Evolutionary conservation across 495 filamentous ascomycete species (phyloP).

Genomic region (Penicillium longicatenatum): DNA sequence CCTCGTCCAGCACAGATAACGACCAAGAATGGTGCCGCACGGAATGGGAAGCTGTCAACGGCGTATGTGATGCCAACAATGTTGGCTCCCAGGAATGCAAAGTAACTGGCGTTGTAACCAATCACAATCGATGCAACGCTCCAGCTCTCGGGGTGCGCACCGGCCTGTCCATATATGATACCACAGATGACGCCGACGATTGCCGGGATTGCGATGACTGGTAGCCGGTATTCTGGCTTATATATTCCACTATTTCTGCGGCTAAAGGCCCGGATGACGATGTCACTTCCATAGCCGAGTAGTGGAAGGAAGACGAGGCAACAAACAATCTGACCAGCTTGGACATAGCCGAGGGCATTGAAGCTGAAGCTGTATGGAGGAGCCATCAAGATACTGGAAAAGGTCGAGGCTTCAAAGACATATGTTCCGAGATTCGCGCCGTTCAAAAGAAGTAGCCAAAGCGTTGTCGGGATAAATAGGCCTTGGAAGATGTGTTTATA

Average conservation of each 20-base stretch:
- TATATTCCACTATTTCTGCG: conserved; percentile 18
- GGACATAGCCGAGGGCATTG: conserved; percentile 24
- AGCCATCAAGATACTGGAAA: conserved; percentile 16
- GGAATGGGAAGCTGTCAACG: conserved; percentile 26
- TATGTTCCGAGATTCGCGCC: conserved; percentile 26
- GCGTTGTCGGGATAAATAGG: conserved; percentile 21
- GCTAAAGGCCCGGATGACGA: conserved; percentile 15
- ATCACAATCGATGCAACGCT: conserved; percentile 18
- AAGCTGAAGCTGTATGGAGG: conserved; percentile 23
- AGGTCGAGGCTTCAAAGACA: conserved; percentile 24
- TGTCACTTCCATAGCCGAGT: conserved; percentile 28
- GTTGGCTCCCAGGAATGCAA: conserved; percentile 26
- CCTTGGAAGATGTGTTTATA: conserved; percentile 26
- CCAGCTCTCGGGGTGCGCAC: conserved; percentile 17
- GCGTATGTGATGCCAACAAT: conserved; percentile 31
- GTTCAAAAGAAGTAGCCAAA: conserved; percentile 29
- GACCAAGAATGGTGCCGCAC: conserved; percentile 28
- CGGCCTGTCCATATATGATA: conserved; percentile 27
- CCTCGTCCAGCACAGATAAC: conserved; percentile 28
- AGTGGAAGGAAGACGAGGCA: conserved; percentile 28
- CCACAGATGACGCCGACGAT: conserved; percentile 20
- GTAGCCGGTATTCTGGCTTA: conserved; percentile 27
- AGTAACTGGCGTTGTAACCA: conserved; percentile 28
- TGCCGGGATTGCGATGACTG: conserved; percentile 24
- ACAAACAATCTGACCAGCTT: conserved; percentile 26